These are phyloP conservation scores for Colletotrichum sp. DNA, from an alignment of 2,329 filamentous ascomycete species.

Conservation along the genomic window DNA sequence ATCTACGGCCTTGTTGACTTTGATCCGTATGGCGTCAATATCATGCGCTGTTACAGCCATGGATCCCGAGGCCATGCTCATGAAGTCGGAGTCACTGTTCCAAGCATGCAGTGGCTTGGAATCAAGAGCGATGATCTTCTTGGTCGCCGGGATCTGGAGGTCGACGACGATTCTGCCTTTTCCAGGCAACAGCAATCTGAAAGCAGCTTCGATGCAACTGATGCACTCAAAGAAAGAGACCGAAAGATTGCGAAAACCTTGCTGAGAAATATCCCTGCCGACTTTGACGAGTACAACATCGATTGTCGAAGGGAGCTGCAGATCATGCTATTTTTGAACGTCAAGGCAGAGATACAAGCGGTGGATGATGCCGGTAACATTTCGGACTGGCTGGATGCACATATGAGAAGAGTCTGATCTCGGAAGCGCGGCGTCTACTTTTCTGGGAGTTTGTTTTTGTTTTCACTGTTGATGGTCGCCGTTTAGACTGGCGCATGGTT, in stretches of 20 bases:
- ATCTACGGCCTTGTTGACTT: slow-evolving; percentile 74
- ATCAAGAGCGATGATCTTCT: slow-evolving; percentile 51
- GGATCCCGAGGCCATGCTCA: slow-evolving; percentile 69
- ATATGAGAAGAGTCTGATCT: slow-evolving; percentile 30
- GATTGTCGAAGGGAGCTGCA: slow-evolving; percentile 66
- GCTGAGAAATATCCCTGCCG: slow-evolving; percentile 46
- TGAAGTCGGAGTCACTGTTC: slow-evolving; percentile 57
- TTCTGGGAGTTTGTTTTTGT: neutral
- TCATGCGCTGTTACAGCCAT: slow-evolving; percentile 75
- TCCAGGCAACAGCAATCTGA: neutral
- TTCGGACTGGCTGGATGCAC: slow-evolving; percentile 53
- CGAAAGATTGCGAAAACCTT: slow-evolving; percentile 61
- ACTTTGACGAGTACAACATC: slow-evolving; percentile 30
- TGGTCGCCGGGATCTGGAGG: neutral
- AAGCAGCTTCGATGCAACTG: neutral
- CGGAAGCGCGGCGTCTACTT: rapidly evolving
- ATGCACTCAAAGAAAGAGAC: slow-evolving; percentile 58
- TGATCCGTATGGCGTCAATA: slow-evolving; percentile 78
- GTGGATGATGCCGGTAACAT: slow-evolving; percentile 62
- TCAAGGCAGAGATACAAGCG: slow-evolving; percentile 81
- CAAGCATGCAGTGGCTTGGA: slow-evolving; percentile 69
- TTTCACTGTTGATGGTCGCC: neutral
- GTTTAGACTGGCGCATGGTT: neutral
- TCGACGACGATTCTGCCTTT: neutral
- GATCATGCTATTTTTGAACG: slow-evolving; percentile 73